Base-by-base conservation (phyloP, 2,329 filamentous ascomycete genomes). In the Phoma herbarum region DNA sequence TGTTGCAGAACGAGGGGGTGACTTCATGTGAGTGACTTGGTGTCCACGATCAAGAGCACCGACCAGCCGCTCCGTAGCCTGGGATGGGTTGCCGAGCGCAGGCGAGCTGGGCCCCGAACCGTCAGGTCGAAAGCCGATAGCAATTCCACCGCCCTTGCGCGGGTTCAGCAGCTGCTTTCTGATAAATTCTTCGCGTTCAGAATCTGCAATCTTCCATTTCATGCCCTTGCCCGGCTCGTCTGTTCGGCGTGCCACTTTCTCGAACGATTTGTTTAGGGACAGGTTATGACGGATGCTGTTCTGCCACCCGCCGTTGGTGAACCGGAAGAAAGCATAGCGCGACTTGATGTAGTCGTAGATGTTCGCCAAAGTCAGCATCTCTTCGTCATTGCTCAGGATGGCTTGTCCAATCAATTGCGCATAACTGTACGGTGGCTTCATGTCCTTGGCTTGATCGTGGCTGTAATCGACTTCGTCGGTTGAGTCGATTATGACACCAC, bases 181-280 rank as follows among this genome's bases (percentile, higher is more conserved):
- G 59, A 92, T 85, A 82, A 97, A 96, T 52, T 97, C 94, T 18
- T 97, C 92, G 47, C 90, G 88, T 64, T 89, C 86, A 63, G 96
- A 91, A 1, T 91, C 85, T 4, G 92, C 88, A 71, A 99, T 93
- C 77, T 94, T 92, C 95, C 95, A 99, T 75, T 98, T 98, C 93
- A 97, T 98, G 26, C 95, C 95, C 76, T 99, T 99, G 12, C 95
- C 95, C 22, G 95, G 95, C 75, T 99, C 95, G 68, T 98, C 92
- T 0, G 93, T 97, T 16, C 91, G 89, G 45, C 95, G 89, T 3
- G 95, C 91, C 9, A 97, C 90, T 77, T 99, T 99, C 68, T 93
- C 89, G 72, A 99, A 99, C 0, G 90, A 88, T 75, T 97, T 97
- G 77, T 96, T 98, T 41, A 99, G 80, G 1, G 95, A 98, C 14